Percentiles rank a stretch among this genome's conserved stretches.
phyloP scores from a whole-genome alignment of 768 basidiomycete species.

The Mycena sanguinolenta region DNA sequence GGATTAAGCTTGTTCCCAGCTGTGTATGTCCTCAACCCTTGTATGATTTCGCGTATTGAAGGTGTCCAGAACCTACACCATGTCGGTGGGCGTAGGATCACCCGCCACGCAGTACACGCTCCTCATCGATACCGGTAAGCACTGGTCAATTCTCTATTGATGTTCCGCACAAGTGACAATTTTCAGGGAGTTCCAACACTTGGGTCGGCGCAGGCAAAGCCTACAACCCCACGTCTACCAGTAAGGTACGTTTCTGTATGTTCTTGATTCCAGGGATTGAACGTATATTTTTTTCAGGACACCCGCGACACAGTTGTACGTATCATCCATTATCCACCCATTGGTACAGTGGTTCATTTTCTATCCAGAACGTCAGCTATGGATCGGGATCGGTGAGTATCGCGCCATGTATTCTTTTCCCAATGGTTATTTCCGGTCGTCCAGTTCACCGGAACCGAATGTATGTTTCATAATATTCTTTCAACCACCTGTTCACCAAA shows the following conservation, averaged over 20 bases:
- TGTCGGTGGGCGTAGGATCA: conserved; percentile 64
- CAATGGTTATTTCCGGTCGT: background rate
- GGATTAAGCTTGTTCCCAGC: conserved; percentile 1
- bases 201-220: conserved; percentile 70
- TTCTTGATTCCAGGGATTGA: background rate
- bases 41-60: conserved; percentile 37
- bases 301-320: conserved; percentile 50
- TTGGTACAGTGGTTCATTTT: background rate
- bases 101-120: conserved; percentile 70
- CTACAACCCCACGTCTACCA: conserved; percentile 59
- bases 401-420: background rate
- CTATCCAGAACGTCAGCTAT: conserved; percentile 69
- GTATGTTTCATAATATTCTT: conserved; percentile 42
- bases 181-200: conserved; percentile 66
- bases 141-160: conserved; percentile 25
- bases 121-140: conserved; percentile 69
- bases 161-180: no score
- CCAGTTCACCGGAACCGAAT: conserved; percentile 65
- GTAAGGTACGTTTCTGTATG: conserved; percentile 48
- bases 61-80: conserved; percentile 58
- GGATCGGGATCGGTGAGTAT: conserved; percentile 59
- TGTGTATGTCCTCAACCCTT: no score
- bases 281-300: conserved; percentile 26
- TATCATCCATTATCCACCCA: background rate
- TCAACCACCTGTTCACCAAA: no score